phyloP scores from a whole-genome alignment of 2,329 filamentous ascomycete genomes.

The Aspergillus ochraceus region DNA sequence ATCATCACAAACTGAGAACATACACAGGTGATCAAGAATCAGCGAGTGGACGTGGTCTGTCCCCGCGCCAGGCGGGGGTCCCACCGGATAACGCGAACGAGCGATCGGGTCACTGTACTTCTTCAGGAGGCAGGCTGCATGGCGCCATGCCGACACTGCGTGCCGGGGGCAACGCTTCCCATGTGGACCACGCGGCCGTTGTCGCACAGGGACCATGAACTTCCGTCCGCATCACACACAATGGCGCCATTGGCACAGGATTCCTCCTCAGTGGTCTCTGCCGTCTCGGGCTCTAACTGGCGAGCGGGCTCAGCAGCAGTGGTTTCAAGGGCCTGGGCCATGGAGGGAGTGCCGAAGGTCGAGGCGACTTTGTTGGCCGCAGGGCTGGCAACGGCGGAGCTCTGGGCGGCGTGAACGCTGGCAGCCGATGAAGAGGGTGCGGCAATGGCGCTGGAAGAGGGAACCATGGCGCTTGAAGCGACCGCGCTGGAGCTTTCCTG shows the following conservation, averaged over 20 bases:
- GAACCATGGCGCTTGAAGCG: not conserved
- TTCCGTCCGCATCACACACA: slow-evolving; percentile 33
- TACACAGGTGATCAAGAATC: not conserved
- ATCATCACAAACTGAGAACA: not conserved
- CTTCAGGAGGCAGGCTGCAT: slow-evolving; percentile 13
- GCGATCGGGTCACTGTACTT: not conserved
- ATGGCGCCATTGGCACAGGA: slow-evolving; percentile 31
- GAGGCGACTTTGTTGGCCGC: slow-evolving; percentile 15
- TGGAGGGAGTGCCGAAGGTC: slow-evolving; percentile 10
- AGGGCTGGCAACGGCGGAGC: slow-evolving; percentile 1
- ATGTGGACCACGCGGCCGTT: slow-evolving; percentile 33
- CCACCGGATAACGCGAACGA: not conserved
- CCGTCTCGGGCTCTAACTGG: not conserved
- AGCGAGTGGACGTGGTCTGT: not conserved
- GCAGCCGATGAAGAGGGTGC: not conserved
- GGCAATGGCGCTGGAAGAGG: not conserved
- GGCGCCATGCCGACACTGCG: slow-evolving; percentile 29
- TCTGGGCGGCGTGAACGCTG: not conserved
- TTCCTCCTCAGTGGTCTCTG: slow-evolving; percentile 12
- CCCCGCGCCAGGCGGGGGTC: slow-evolving; percentile 6
- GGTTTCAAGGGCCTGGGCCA: not conserved
- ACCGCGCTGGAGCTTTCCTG: not conserved
- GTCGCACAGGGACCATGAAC: slow-evolving; percentile 36
- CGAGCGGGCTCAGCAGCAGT: not conserved
- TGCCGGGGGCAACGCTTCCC: slow-evolving; percentile 41